phyloP scores from a whole-genome alignment of 805 yeast genomes.

The Teunomyces tritomae region DNA sequence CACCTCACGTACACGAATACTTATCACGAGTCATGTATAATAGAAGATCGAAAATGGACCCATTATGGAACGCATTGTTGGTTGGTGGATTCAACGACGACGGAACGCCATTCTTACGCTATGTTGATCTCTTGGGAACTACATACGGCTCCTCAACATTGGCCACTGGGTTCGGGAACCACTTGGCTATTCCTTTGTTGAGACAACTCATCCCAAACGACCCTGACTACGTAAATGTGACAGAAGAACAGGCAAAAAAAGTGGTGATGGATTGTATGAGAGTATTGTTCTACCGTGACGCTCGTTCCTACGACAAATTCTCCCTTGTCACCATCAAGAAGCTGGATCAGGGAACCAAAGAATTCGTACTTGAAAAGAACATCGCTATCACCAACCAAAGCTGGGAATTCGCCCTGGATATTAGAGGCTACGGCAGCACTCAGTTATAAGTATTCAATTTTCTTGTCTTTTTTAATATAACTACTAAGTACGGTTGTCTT shows the following conservation, averaged over 20 bases:
- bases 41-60: constrained; percentile 91
- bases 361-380: constrained; percentile 61
- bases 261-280: constrained; percentile 87
- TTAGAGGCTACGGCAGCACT: constrained; percentile 86
- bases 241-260: constrained; percentile 71
- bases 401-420: constrained; percentile 88
- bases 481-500: not conserved
- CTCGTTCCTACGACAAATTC: constrained; percentile 86
- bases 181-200: constrained; percentile 87
- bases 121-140: constrained; percentile 90
- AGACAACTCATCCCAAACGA: constrained; percentile 82
- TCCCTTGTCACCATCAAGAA: constrained; percentile 69
- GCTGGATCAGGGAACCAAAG: constrained; percentile 38
- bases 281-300: constrained; percentile 93
- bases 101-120: constrained; percentile 65
- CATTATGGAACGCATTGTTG: constrained; percentile 90
- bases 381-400: constrained; percentile 70
- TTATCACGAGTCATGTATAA: constrained; percentile 78
- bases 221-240: constrained; percentile 65
- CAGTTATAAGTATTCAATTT: constrained; percentile 25
- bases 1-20: constrained; percentile 88
- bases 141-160: constrained; percentile 83
- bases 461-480: not conserved
- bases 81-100: constrained; percentile 86
- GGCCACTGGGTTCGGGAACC: constrained; percentile 96